Base-by-base conservation (phyloP, 352 stramenopile species). In the Pythium dissotocum region DNA sequence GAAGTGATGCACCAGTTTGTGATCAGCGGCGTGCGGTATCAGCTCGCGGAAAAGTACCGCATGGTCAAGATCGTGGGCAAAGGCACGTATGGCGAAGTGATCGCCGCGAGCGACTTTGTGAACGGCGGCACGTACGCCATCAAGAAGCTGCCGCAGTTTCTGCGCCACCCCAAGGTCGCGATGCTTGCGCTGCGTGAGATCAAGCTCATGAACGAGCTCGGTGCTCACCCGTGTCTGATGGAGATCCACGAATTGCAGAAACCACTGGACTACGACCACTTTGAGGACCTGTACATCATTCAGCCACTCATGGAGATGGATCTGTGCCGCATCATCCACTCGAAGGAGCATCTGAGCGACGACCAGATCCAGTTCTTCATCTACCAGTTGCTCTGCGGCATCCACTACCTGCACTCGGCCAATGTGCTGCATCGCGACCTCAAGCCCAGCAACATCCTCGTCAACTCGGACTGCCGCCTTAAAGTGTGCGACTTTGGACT, bases 241-340 rank as follows among this genome's bases (percentile, higher is more conserved):
- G 82, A 79, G 24, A 86, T 92, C 56, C 85, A 94, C 67, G 88
- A 96, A 54, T 72, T 96, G n/a, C 86, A 96, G 65, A 76, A 78
- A 24, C 88, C 88, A 38, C 69, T 94, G 14, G 80, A 91, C 56
- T 94, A 92, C 63, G 88, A 93, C 35, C 82, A 91, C 58, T 99
- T 99, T 71, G 86, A 98, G 70, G 97, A 99, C 77, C 77, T 99
- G 26, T 99, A 99, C 77, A 98, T 99, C 69, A 97, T 99, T 51
- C 87, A 96, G 69, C 91, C 98, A 46, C 88, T 99, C 49, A 99
- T 99, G 97, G 97, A 99, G 73, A 99, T 95, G 36, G 97, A 99
- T 72, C 70, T 99, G 61, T 92, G 87, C 61, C 85, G 88, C 26
- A 80, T 96, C 40, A 95, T 96, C 55, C 87, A 96, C 71, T 95